Base-by-base conservation (phyloP, 2,329 filamentous ascomycete species). In the Colletotrichum orbiculare region DNA sequence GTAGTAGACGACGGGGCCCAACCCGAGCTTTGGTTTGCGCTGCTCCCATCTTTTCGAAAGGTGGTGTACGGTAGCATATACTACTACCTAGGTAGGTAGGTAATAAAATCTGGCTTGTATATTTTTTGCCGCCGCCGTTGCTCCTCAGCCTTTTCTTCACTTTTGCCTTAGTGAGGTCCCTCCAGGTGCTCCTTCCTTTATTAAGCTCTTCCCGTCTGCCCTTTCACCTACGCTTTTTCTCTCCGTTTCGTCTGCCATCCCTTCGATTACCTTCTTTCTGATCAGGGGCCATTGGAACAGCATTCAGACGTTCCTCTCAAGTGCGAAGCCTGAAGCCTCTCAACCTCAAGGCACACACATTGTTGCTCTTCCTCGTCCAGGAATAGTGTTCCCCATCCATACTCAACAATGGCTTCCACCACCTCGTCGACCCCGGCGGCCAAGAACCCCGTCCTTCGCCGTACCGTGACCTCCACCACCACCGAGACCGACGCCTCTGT, bases 371-470 rank as follows among this genome's bases (percentile, higher is more conserved):
- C 43, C 17, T 41, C 39, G 46, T 52, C n/a, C 47, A 43, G 42
- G 42, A 46, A 39, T 49, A 60, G 25, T 25, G 4, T 25, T 25
- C 34, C 38, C 54, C 45, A 35, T 46, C 47, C 49, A n/a, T 34
- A 41, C 69, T 4, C 34, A 49, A 73, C 66, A 63, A 87, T 87
- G 85, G 79, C 84, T 71, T 76, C 82, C 63, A 72, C 79, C 67
- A 77, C 76, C 52, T 73, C 82, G 64, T 78, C 82, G 67, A 75
- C 78, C 73, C 69, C 79, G 68, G 73, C 79, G 62, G 77, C 77
- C 71, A 79, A 75, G 71, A 77, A 79, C 72, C 78, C 80, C 53
- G 77, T 78, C 58, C 77, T 85, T 57, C 81, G 83, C 71, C 81
- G 85, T 62, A 83, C 82, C 59, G 72, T 78, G 68, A 82, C 81